Conservation (phyloP, 768 basidiomycete genomes). For the Agrocybe chaxingu region DNA sequence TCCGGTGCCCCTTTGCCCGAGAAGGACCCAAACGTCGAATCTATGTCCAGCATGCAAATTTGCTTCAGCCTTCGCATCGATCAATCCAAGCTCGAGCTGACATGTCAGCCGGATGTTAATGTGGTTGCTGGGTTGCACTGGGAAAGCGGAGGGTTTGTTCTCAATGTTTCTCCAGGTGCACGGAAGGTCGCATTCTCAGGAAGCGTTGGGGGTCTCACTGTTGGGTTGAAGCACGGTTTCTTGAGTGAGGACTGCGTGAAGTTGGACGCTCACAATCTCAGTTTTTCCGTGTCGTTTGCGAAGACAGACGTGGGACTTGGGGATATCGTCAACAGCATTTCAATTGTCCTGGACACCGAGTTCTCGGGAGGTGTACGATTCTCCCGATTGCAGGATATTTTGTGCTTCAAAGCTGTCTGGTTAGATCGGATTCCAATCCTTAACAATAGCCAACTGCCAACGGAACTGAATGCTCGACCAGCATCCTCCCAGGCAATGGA, state of each 20-base stretch:
- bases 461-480: slow-evolving; percentile 21
- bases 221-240: slow-evolving; percentile 82
- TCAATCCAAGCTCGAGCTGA: slow-evolving; percentile 79
- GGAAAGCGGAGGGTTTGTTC: slow-evolving; percentile 91
- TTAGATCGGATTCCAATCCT: slow-evolving; percentile 82
- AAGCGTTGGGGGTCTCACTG: slow-evolving; percentile 75
- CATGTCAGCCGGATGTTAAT: slow-evolving; percentile 89
- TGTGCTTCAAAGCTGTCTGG: slow-evolving; percentile 96
- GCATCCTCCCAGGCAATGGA: slow-evolving; percentile 9
- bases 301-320: slow-evolving; percentile 39
- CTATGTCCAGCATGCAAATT: slow-evolving; percentile 58
- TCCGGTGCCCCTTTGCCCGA: slow-evolving; percentile 9
- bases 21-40: slow-evolving; percentile 15
- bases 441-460: slow-evolving; percentile 32
- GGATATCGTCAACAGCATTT: slow-evolving; percentile 50
- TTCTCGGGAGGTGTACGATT: slow-evolving; percentile 77
- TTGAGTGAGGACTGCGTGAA: slow-evolving; percentile 80
- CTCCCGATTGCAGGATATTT: slow-evolving; percentile 84
- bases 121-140: slow-evolving; percentile 88
- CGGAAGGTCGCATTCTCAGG: slow-evolving; percentile 74
- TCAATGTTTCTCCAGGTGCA: slow-evolving; percentile 73
- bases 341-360: slow-evolving; percentile 81
- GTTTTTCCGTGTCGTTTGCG: slow-evolving; percentile 72
- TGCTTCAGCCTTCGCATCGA: slow-evolving; percentile 91
- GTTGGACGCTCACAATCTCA: slow-evolving; percentile 78